phyloP scores from a whole-genome alignment of 1,139 yeast genomes.

The Suhomyces maxii region DNA sequence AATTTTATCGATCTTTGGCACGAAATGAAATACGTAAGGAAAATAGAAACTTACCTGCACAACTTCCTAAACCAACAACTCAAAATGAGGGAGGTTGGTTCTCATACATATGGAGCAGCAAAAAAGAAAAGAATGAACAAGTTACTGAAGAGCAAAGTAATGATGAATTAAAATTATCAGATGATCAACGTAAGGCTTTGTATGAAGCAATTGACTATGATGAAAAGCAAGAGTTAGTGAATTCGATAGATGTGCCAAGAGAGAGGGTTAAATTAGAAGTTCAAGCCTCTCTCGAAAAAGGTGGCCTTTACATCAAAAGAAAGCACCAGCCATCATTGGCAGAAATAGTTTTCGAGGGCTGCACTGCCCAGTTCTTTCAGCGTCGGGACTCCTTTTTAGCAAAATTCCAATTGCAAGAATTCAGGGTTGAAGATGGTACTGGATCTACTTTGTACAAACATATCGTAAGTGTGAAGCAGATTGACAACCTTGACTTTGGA shows the following conservation, averaged over 20 bases:
- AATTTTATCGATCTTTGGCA: conserved; percentile 82
- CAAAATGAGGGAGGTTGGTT: conserved; percentile 25
- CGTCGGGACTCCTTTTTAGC: conserved; percentile 77
- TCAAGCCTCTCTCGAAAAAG: conserved; percentile 67
- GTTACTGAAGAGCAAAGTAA: conserved; percentile 13
- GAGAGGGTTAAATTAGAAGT: conserved; percentile 70
- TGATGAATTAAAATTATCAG: conserved; percentile 48
- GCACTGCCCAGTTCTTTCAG: conserved; percentile 70
- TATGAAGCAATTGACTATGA: conserved; percentile 94
- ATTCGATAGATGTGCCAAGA: conserved; percentile 66
- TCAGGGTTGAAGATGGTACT: conserved; percentile 87
- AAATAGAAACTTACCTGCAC: background rate
- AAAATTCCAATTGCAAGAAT: conserved; percentile 73
- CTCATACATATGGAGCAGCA: conserved; percentile 24
- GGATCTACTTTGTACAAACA: conserved; percentile 73
- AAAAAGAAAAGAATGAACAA: conserved; percentile 5
- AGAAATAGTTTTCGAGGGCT: conserved; percentile 79
- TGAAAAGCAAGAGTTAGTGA: conserved; percentile 56
- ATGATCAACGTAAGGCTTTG: conserved; percentile 76
- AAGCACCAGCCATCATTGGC: conserved; percentile 53
- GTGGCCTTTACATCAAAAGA: conserved; percentile 67
- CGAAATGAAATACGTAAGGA: conserved; percentile 64
- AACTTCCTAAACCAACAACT: background rate
- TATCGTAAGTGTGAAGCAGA: conserved; percentile 80
- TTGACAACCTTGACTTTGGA: conserved; percentile 13